Percentiles rank a stretch among this genome's conserved stretches.
Conservation (phyloP, 2,329 filamentous ascomycete genomes). For the Monilinia laxa region DNA sequence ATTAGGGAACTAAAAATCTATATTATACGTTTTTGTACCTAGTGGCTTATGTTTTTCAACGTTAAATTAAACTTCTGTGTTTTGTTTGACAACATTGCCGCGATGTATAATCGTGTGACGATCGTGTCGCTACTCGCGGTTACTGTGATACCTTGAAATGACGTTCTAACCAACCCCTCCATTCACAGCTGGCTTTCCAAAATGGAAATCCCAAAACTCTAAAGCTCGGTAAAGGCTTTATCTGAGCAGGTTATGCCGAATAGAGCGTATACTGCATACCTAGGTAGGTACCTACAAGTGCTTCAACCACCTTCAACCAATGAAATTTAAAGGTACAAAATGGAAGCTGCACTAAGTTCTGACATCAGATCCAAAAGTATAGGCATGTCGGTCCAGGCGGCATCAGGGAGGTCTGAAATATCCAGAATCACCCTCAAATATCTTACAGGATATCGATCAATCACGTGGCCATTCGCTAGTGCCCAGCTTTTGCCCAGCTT, state of each 20-base stretch:
- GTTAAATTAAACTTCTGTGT: neutral
- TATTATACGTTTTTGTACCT: neutral
- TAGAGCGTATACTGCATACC: neutral
- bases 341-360: too few relatives aligned
- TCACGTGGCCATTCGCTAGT: constrained; percentile 8
- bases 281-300: neutral
- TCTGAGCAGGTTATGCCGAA: neutral
- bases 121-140: constrained; percentile 1
- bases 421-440: neutral
- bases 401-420: neutral
- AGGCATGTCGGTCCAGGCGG: neutral
- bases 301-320: neutral
- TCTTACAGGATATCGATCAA: neutral
- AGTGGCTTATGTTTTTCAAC: neutral
- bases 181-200: neutral
- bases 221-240: neutral
- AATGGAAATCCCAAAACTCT: too few relatives aligned
- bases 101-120: constrained; percentile 4
- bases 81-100: constrained; percentile 14
- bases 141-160: neutral
- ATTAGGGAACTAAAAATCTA: neutral
- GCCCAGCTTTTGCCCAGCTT: constrained; percentile 1
- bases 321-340: neutral
- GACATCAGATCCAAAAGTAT: neutral
- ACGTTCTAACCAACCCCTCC: neutral